Percentiles rank a stretch among this genome's conserved stretches.
These are phyloP conservation scores for Botryotinia convoluta DNA, from an alignment of 2,329 filamentous ascomycete genomes.

Conservation along the genomic window DNA sequence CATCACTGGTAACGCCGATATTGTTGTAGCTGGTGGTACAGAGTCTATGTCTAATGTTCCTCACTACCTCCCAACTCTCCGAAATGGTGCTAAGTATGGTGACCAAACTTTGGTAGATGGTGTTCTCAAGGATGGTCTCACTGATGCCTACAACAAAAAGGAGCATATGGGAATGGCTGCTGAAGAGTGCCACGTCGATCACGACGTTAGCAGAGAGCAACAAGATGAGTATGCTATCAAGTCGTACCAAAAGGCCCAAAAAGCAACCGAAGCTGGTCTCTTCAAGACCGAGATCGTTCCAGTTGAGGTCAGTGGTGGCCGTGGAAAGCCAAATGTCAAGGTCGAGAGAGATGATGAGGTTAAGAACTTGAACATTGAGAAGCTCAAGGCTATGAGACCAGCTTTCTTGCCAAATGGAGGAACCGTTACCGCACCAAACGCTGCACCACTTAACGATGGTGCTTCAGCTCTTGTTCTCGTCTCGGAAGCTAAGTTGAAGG, in stretches of 20 bases:
- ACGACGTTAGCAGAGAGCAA: slow-evolving; percentile 75
- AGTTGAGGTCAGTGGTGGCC: slow-evolving; percentile 80
- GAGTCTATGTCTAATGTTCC: slow-evolving; percentile 99
- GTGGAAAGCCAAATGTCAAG: slow-evolving; percentile 81
- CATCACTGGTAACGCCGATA: slow-evolving; percentile 89
- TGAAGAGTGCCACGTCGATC: slow-evolving; percentile 86
- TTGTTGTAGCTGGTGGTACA: slow-evolving; percentile 89
- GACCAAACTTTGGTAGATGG: slow-evolving; percentile 86
- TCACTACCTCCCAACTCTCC: slow-evolving; percentile 87
- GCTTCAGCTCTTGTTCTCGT: slow-evolving; percentile 89
- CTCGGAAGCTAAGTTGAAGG: slow-evolving; percentile 90
- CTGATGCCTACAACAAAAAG: slow-evolving; percentile 85
- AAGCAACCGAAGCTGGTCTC: slow-evolving; percentile 74
- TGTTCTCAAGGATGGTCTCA: slow-evolving; percentile 90
- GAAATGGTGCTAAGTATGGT: slow-evolving; percentile 89
- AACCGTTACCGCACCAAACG: slow-evolving; percentile 94
- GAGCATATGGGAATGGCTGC: slow-evolving; percentile 94
- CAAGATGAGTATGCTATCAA: slow-evolving; percentile 96
- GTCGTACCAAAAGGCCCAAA: slow-evolving; percentile 90
- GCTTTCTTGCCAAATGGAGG: slow-evolving; percentile 77
- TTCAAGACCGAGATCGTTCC: slow-evolving; percentile 88
- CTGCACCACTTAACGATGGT: slow-evolving; percentile 93
- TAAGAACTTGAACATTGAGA: slow-evolving; percentile 86
- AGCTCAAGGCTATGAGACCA: slow-evolving; percentile 80
- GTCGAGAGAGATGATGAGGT: slow-evolving; percentile 91